phyloP scores from a whole-genome alignment of 208 protist genomes.

The Leishmania tarentolae region DNA sequence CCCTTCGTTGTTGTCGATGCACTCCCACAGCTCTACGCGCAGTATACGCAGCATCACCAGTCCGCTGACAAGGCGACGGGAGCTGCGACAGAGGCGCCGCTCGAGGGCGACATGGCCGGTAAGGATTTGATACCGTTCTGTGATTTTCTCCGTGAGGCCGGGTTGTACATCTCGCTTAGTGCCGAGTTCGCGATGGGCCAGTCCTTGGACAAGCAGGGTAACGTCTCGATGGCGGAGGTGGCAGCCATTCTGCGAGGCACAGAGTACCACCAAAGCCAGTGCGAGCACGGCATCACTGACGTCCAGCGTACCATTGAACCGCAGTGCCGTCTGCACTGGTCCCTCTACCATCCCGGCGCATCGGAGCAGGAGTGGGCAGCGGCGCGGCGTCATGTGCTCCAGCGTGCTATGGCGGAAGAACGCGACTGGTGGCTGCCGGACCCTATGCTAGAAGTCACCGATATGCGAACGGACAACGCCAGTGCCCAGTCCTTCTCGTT shows the following conservation, averaged over 20 bases:
- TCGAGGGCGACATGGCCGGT: slow-evolving; percentile 34
- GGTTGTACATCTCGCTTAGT: slow-evolving; percentile 72
- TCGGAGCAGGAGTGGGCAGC: slow-evolving; percentile 79
- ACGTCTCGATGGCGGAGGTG: slow-evolving; percentile 55
- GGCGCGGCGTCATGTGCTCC: slow-evolving; percentile 63
- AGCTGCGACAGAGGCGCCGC: slow-evolving; percentile 6
- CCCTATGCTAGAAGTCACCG: slow-evolving; percentile 69
- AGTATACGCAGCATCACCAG: slow-evolving; percentile 41
- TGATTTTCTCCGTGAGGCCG: slow-evolving; percentile 66
- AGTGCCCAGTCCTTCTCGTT: slow-evolving; percentile 31
- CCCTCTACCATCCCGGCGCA: slow-evolving; percentile 75
- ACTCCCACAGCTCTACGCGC: slow-evolving; percentile 63
- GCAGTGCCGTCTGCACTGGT: slow-evolving; percentile 65
- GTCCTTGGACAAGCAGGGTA: slow-evolving; percentile 54
- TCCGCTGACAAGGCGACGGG: neutral
- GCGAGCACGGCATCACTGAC: slow-evolving; percentile 58
- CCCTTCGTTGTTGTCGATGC: slow-evolving; percentile 74
- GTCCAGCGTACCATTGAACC: slow-evolving; percentile 61
- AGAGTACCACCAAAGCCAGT: slow-evolving; percentile 49
- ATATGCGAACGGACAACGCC: slow-evolving; percentile 48
- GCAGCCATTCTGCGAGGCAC: slow-evolving; percentile 41
- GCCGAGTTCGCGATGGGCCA: slow-evolving; percentile 84
- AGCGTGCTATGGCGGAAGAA: slow-evolving; percentile 56
- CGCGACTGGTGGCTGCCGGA: slow-evolving; percentile 86
- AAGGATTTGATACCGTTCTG: slow-evolving; percentile 70